A percentile compares a stretch with the other conserved stretches of the same genome.
These are phyloP conservation scores for Peronospora destructor DNA, from an alignment of 352 stramenopile genomes.

Conservation along the genomic window DNA sequence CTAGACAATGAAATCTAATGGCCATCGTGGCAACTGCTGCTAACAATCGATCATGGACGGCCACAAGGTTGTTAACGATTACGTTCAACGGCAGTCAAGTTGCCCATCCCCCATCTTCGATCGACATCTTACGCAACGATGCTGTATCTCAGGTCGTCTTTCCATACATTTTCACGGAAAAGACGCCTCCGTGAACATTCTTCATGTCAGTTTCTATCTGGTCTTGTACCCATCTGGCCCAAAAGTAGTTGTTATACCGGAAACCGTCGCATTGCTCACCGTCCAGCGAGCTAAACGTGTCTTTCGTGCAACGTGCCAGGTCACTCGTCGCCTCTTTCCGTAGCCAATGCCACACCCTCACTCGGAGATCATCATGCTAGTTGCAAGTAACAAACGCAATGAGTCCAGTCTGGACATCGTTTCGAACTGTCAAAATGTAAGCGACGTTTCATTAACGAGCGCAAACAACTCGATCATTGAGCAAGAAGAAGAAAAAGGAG, in stretches of 20 bases:
- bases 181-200: neutral
- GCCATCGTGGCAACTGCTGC: too few relatives aligned
- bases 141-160: neutral
- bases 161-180: neutral
- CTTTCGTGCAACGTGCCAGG: slow-evolving; percentile 1
- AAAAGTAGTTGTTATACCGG: too few relatives aligned
- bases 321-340: slow-evolving; percentile 10
- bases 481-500: slow-evolving; percentile 6
- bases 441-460: slow-evolving; percentile 15
- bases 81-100: too few relatives aligned
- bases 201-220: neutral
- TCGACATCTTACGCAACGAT: neutral
- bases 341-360: slow-evolving; percentile 14
- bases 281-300: slow-evolving; percentile 1
- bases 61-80: too few relatives aligned
- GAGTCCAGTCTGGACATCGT: slow-evolving; percentile 9
- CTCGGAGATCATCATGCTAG: neutral
- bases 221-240: slow-evolving; percentile 1
- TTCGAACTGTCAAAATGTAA: slow-evolving; percentile 9
- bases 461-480: slow-evolving; percentile 14
- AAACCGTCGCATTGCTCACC: slow-evolving; percentile 6
- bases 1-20: too few relatives aligned
- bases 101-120: neutral
- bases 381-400: neutral
- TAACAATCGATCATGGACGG: too few relatives aligned